phyloP scores from a whole-genome alignment of 441 rosid genomes.

The Eruca vesicaria region DNA sequence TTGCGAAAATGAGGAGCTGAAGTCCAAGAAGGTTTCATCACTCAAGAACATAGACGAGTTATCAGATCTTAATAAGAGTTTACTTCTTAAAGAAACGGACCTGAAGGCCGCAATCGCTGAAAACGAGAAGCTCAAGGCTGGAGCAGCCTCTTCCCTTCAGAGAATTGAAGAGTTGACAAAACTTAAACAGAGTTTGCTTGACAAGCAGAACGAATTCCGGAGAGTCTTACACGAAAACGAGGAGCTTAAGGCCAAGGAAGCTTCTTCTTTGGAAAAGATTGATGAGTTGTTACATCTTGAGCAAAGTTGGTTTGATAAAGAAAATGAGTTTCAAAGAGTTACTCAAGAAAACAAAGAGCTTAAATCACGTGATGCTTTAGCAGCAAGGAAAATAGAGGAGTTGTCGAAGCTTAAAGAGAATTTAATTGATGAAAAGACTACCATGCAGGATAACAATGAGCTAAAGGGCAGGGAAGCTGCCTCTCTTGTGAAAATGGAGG shows the following conservation, averaged over 20 bases:
- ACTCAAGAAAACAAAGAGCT: slow-evolving; percentile 51
- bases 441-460: slow-evolving; percentile 61
- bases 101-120: slow-evolving; percentile 56
- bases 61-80: slow-evolving; percentile 51
- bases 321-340: slow-evolving; percentile 64
- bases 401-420: slow-evolving; percentile 62
- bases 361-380: slow-evolving; percentile 51
- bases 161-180: slow-evolving; percentile 70
- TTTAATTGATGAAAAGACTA: slow-evolving; percentile 61
- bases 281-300: slow-evolving; percentile 65
- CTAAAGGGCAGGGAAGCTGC: slow-evolving; percentile 50
- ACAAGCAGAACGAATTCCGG: slow-evolving; percentile 78
- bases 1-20: slow-evolving; percentile 25
- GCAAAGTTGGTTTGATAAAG: slow-evolving; percentile 69
- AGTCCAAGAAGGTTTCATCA: slow-evolving; percentile 27
- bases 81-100: slow-evolving; percentile 72
- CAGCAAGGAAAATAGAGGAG: slow-evolving; percentile 67
- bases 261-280: slow-evolving; percentile 52
- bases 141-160: slow-evolving; percentile 51
- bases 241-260: slow-evolving; percentile 65
- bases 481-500: slow-evolving; percentile 54
- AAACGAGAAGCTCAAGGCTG: slow-evolving; percentile 62
- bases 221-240: slow-evolving; percentile 56
- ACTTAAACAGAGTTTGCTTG: slow-evolving; percentile 61
- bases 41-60: slow-evolving; percentile 21